Base-by-base conservation (phyloP, 73 alveolate species). In the Durusdinium trenchii region DNA sequence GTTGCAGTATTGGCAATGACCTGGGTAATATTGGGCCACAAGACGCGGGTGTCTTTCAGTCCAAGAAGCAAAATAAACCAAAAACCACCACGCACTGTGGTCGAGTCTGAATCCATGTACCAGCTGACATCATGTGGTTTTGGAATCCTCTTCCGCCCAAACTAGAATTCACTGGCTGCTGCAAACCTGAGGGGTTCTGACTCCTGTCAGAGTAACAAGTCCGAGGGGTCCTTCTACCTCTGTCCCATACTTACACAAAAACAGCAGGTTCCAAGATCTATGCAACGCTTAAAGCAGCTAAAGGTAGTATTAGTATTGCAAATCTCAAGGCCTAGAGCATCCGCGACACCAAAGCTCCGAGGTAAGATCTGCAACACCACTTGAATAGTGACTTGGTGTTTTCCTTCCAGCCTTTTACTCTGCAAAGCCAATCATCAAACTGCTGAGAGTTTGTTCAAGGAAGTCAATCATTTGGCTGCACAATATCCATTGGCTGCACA, bases 1-100 rank as follows among this genome's bases (percentile, higher is more conserved):
- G 91, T 30, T 20, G 91, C 91, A 50, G 91, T 81, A 67, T 81
- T 81, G 23, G 91, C 91, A 30, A 81, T 81, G 32, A 81, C 91
- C 91, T 81, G 20, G 30, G 3, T 26, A 28, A 40, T 5, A 16
- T 62, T 3, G 28, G 12, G 23, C 23, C 69, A 57, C n/a, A n/a
- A n/a, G n/a, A n/a, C n/a, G n/a, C n/a, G n/a, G n/a, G n/a, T n/a
- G n/a, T n/a, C n/a, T n/a, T n/a, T n/a, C n/a, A n/a, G n/a, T n/a
- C n/a, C n/a, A n/a, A n/a, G n/a, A n/a, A n/a, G n/a, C n/a, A 57
- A 57, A 57, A 57, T 12, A 57, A 57, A 16, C 12, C 69, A 57
- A 23, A 57, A 57, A 16, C 69, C 32, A 57, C 32, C 32, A 12
- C 32, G 23, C 23, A 16, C 23, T 57, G 69, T 57, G 32, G 23